A percentile compares a stretch with the other conserved stretches of the same genome.
These are phyloP conservation scores for Cyclotella choctawhatcheeana DNA, from an alignment of 108 stramenopile species.

Conservation along the genomic window DNA sequence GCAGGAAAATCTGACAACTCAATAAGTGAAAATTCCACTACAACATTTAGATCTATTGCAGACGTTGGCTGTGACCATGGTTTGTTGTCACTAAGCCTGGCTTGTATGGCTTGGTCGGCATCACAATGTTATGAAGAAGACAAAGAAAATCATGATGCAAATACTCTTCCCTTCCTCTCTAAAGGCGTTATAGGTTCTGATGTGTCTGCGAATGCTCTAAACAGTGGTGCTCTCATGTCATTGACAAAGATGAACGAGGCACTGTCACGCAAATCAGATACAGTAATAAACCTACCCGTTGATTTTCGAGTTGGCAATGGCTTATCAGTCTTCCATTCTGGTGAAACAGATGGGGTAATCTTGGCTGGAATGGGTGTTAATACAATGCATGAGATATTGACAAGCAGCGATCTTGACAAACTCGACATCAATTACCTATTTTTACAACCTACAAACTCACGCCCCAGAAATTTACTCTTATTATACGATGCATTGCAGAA, in stretches of 20 bases:
- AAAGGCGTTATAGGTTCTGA: slow-evolving; percentile 78
- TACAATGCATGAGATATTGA: slow-evolving; percentile 71
- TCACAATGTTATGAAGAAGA: slow-evolving; percentile 1
- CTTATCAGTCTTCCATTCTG: slow-evolving; percentile 51
- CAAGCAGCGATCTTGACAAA: slow-evolving; percentile 42
- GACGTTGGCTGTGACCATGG: slow-evolving; percentile 90
- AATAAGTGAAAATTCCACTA: not conserved
- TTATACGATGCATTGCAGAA: slow-evolving; percentile 67
- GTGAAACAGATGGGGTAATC: slow-evolving; percentile 74
- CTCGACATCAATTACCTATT: slow-evolving; percentile 55
- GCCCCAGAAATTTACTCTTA: slow-evolving; percentile 61
- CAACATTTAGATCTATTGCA: slow-evolving; percentile 43
- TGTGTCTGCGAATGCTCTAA: slow-evolving; percentile 61
- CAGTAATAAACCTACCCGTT: slow-evolving; percentile 39
- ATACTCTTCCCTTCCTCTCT: slow-evolving; percentile 54
- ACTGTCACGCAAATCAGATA: not conserved
- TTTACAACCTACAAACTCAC: slow-evolving; percentile 78
- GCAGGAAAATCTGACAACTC: not conserved
- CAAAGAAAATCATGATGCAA: slow-evolving; percentile 6
- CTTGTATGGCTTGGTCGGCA: slow-evolving; percentile 49
- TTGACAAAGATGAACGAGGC: slow-evolving; percentile 1
- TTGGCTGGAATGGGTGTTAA: slow-evolving; percentile 86
- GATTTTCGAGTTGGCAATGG: slow-evolving; percentile 79
- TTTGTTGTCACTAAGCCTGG: slow-evolving; percentile 67
- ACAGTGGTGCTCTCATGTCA: slow-evolving; percentile 54